These are phyloP conservation scores for Diaporthe aspalathi DNA, from an alignment of 2,329 filamentous ascomycete genomes.

Conservation along the genomic window DNA sequence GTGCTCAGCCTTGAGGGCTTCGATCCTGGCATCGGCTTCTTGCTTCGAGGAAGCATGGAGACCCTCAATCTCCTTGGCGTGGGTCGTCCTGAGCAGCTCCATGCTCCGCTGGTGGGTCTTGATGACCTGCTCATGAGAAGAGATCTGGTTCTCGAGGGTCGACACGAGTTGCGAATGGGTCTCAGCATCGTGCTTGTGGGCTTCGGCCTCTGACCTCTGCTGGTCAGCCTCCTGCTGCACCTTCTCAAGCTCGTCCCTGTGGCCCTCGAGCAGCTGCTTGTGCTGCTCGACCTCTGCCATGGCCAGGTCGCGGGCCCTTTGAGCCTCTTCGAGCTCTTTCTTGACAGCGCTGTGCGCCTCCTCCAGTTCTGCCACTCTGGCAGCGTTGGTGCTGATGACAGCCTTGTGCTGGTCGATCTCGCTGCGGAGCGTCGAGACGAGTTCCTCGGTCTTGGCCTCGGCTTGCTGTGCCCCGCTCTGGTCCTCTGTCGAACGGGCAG, in stretches of 20 bases:
- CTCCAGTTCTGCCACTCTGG: conserved; percentile 80
- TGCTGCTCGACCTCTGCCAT: conserved; percentile 58
- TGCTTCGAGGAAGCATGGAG: conserved; percentile 61
- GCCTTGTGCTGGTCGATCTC: conserved; percentile 86
- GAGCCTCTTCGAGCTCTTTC: conserved; percentile 74
- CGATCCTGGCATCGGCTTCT: conserved; percentile 68
- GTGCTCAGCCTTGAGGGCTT: conserved; percentile 70
- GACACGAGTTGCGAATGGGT: conserved; percentile 54
- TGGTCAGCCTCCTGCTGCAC: conserved; percentile 70
- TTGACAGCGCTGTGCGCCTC: conserved; percentile 74
- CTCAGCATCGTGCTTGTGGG: conserved; percentile 50
- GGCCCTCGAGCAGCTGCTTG: conserved; percentile 43
- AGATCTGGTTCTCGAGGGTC: conserved; percentile 69
- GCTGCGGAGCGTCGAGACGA: conserved; percentile 71
- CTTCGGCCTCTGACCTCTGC: conserved; percentile 56
- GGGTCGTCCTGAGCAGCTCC: conserved; percentile 59
- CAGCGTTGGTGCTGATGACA: conserved; percentile 74
- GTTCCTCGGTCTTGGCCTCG: conserved; percentile 66
- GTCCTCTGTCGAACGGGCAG: conserved; percentile 37
- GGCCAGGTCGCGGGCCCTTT: conserved; percentile 67
- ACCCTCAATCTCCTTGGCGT: conserved; percentile 56
- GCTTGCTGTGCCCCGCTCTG: conserved; percentile 58
- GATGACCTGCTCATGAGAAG: conserved; percentile 68
- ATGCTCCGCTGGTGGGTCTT: conserved; percentile 65
- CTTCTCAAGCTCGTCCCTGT: conserved; percentile 74